Conservation (phyloP, 2,329 filamentous ascomycete genomes). For the Diaporthe citri region DNA sequence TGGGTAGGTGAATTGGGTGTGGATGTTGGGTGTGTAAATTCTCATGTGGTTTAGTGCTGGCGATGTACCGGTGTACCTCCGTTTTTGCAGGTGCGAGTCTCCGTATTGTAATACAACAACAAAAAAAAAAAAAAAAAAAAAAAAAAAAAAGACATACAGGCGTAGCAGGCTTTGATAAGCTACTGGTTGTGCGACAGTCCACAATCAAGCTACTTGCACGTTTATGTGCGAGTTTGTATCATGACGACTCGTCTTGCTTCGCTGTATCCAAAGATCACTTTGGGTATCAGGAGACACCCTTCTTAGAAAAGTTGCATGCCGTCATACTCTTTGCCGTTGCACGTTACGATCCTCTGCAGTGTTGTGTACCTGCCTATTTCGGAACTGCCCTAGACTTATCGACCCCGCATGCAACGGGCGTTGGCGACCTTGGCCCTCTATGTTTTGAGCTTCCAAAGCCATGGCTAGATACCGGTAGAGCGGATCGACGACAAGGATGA, state of each 20-base stretch:
- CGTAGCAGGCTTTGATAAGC: too few species aligned
- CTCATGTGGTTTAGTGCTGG: too few species aligned
- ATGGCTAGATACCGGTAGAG: constrained; percentile 18
- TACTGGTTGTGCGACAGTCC: not conserved
- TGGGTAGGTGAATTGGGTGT: too few species aligned
- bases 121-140: too few species aligned
- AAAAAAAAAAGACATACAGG: too few species aligned
- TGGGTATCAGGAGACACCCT: not conserved
- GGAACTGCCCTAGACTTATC: constrained; percentile 19
- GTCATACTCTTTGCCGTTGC: not conserved
- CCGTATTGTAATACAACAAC: too few species aligned
- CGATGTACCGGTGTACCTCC: too few species aligned
- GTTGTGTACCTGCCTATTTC: constrained; percentile 19
- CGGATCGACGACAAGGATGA: constrained; percentile 24
- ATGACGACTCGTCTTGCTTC: too few species aligned
- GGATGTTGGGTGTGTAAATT: too few species aligned
- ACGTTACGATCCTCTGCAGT: not conserved
- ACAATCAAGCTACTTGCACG: not conserved
- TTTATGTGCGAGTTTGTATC: not conserved
- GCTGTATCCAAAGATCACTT: not conserved
- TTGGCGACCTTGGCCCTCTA: constrained; percentile 16
- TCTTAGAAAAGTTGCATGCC: not conserved
- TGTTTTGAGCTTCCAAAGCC: constrained; percentile 10
- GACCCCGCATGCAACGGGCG: constrained; percentile 21
- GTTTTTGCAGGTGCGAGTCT: too few species aligned